Evolutionary conservation across 371 early-diverging fungal genomes (phyloP).

Genomic region (Phascolomyces articulosus): DNA sequence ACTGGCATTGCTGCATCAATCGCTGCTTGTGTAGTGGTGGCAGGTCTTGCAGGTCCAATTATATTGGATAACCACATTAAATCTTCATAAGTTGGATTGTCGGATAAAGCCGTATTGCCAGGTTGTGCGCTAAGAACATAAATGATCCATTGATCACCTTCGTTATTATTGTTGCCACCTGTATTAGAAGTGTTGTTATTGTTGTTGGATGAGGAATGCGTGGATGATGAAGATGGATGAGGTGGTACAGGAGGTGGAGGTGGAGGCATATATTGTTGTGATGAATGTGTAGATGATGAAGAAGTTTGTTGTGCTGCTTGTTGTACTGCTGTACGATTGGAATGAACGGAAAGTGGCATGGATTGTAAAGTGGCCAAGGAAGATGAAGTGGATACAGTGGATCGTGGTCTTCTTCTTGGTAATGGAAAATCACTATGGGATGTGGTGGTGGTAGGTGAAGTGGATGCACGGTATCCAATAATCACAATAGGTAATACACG

Average conservation of each 20-base stretch:
- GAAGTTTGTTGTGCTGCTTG: slow-evolving; percentile 1
- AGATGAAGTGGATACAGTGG: slow-evolving; percentile 27
- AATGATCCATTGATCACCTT: slow-evolving; percentile 39
- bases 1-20: slow-evolving; percentile 44
- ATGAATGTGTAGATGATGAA: slow-evolving; percentile 2
- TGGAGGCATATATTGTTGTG: not conserved
- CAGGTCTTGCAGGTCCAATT: slow-evolving; percentile 64
- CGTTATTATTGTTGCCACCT: not conserved
- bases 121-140: slow-evolving; percentile 35
- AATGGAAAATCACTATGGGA: slow-evolving; percentile 4
- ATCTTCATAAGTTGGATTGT: slow-evolving; percentile 61
- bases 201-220: not conserved
- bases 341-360: slow-evolving; percentile 27
- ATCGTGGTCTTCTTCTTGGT: slow-evolving; percentile 22
- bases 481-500: slow-evolving; percentile 23
- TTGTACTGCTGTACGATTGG: slow-evolving; percentile 17
- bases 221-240: not conserved
- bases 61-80: slow-evolving; percentile 54
- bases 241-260: not conserved
- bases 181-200: too few relatives aligned
- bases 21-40: slow-evolving; percentile 55
- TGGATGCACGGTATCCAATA: slow-evolving; percentile 24
- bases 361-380: slow-evolving; percentile 30
- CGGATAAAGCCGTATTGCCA: slow-evolving; percentile 17
- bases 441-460: slow-evolving; percentile 4